Percentiles rank a stretch among this genome's conserved stretches.
phyloP scores from a whole-genome alignment of 163 green algal genomes.

The Scenedesmus sp. region DNA sequence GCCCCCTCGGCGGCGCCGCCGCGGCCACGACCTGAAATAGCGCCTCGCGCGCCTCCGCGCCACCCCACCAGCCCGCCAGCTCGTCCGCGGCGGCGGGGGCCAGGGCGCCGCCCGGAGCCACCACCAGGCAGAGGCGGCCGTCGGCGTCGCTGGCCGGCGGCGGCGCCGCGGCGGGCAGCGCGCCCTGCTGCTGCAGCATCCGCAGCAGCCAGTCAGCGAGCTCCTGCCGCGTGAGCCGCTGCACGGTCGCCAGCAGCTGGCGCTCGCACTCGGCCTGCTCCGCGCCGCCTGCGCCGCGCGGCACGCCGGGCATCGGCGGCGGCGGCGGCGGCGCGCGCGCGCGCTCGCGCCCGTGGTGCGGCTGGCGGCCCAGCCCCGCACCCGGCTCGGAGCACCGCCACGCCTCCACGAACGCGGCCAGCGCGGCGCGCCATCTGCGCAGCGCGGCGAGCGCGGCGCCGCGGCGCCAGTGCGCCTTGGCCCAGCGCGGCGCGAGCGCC shows the following conservation, averaged over 20 bases:
- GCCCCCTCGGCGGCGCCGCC: neutral
- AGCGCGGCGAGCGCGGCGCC: neutral
- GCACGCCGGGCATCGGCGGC: neutral
- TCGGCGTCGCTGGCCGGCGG: too few species aligned
- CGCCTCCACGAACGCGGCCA: slow-evolving; percentile 5
- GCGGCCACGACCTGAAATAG: slow-evolving; percentile 22
- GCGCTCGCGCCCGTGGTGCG: too few species aligned
- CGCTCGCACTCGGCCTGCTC: slow-evolving; percentile 20
- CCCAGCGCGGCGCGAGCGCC: slow-evolving; percentile 7
- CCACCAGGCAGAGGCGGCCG: too few species aligned
- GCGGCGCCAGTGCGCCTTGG: slow-evolving; percentile 15
- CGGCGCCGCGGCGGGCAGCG: neutral
- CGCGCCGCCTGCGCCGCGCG: slow-evolving; percentile 13
- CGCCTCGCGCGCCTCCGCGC: slow-evolving; percentile 11
- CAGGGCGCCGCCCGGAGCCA: too few species aligned
- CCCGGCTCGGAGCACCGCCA: neutral
- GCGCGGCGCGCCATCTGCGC: slow-evolving; percentile 4
- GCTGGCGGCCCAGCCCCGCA: too few species aligned
- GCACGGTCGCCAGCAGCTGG: neutral
- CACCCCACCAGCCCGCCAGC: too few species aligned
- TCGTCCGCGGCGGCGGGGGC: too few species aligned
- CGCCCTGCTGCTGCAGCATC: neutral
- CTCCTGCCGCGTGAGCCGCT: slow-evolving; percentile 27
- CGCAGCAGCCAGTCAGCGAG: slow-evolving; percentile 25
- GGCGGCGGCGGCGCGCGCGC: too few species aligned